Evolutionary conservation across 2,329 filamentous ascomycete species (phyloP), one percentile per base, ranked within the genome.

Genomic region (Aureobasidium sp.): DNA sequence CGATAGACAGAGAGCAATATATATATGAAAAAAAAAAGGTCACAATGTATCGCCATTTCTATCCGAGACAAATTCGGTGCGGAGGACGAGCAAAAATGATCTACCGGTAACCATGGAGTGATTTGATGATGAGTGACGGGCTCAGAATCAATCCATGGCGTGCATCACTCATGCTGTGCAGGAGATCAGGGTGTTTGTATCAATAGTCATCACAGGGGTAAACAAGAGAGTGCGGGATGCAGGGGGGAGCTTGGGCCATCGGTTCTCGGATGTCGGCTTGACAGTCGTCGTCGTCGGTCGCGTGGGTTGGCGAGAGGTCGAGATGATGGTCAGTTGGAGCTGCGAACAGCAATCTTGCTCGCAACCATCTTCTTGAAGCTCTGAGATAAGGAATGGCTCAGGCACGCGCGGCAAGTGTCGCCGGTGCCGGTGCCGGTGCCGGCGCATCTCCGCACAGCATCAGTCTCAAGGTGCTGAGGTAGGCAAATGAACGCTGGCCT

Each of bases 401-500:
- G 25, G 14, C 22, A 32, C 53, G 47, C 27, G 22, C 53, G n/a
- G 34, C 37, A 17, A 42, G 30, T 27, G 25, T 35, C 35, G 44
- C 37, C 11, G 27, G 27, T 11, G 35, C 22, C 8, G 16, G 41
- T n/a, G 21, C 34, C n/a, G 12, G 27, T 12, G 17, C 35, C 21
- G 50, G 53, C 32, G 58, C 55, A 37, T 66, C 66, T 4, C 88
- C 91, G 0, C 93, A 97, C 69, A 81, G 85, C 14, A 77, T 88
- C 58, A 90, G 95, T 57, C 74, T 97, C 42, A 93, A 95, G 71
- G 83, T 86, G 14, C 73, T 97, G 51, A 75, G 96, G 53, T 95
- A 75, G 96, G 53, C 95, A 88, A 87, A 75, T 84, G 39, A 56
- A 79, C 39, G 12, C 42, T 41, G 10, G 16, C 44, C 55, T 32